These are phyloP conservation scores for Gardenia jasminoides DNA, from an alignment of 257 asterid species.

Conservation along the genomic window DNA sequence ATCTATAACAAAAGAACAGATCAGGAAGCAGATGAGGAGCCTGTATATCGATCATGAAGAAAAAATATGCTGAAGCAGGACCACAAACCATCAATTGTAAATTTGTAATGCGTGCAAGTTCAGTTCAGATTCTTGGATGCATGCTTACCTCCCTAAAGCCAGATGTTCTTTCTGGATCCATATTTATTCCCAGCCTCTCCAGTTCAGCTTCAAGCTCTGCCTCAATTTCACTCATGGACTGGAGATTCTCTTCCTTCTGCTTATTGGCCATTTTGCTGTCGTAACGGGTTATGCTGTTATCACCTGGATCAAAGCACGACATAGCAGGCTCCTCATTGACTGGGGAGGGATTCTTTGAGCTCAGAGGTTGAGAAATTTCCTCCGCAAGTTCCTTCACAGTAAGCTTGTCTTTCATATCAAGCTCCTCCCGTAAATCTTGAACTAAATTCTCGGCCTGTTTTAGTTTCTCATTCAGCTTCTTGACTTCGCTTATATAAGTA, in stretches of 20 bases:
- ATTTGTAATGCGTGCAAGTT: not conserved
- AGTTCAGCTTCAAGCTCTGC: slow-evolving; percentile 82
- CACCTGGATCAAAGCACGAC: slow-evolving; percentile 30
- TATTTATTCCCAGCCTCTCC: slow-evolving; percentile 59
- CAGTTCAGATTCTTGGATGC: not conserved
- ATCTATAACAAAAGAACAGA: too few species aligned
- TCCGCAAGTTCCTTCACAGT: slow-evolving; percentile 48
- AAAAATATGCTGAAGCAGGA: not conserved
- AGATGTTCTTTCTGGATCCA: slow-evolving; percentile 40
- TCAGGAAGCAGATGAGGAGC: too few species aligned
- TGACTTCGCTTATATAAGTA: slow-evolving; percentile 42
- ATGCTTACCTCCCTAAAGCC: slow-evolving; percentile 43
- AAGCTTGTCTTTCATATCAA: slow-evolving; percentile 57
- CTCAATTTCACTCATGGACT: slow-evolving; percentile 60
- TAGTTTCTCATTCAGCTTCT: slow-evolving; percentile 45
- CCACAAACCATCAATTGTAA: not conserved
- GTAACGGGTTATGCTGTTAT: slow-evolving; percentile 3
- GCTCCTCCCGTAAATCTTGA: slow-evolving; percentile 66
- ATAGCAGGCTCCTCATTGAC: slow-evolving; percentile 32
- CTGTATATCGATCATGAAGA: too few species aligned
- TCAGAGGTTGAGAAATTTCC: slow-evolving; percentile 28
- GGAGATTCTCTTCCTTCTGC: too few species aligned
- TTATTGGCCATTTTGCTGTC: slow-evolving; percentile 12
- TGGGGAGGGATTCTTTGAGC: slow-evolving; percentile 17
- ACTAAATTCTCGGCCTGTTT: slow-evolving; percentile 49